phyloP scores from a whole-genome alignment of 345 rosid species.

The Acer yangbiense region DNA sequence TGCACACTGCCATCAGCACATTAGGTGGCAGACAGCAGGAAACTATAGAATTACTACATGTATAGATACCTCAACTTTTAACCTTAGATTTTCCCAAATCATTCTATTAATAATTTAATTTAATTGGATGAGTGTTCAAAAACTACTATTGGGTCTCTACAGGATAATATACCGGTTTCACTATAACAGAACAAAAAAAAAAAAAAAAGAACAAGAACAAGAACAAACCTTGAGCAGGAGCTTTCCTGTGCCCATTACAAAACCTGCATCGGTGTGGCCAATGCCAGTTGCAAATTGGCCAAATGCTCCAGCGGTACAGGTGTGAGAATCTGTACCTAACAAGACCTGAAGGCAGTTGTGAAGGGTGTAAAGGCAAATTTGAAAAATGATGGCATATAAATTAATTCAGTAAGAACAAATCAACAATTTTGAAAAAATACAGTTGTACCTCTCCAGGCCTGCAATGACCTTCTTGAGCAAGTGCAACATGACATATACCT shows the following conservation, averaged over 20 bases:
- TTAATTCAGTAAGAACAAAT: not conserved
- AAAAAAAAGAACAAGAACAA: not conserved
- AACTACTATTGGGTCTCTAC: not conserved
- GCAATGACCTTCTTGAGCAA: conserved; percentile 99
- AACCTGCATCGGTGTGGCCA: conserved; percentile 98
- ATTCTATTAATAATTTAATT: not conserved
- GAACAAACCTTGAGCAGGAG: conserved; percentile 80
- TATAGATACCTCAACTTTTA: not conserved
- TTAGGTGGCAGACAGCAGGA: not conserved
- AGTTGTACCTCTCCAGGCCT: conserved; percentile 94
- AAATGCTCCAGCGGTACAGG: conserved; percentile 98
- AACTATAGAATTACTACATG: not conserved
- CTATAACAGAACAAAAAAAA: not conserved
- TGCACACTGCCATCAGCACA: not conserved
- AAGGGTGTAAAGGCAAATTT: conserved; percentile 10
- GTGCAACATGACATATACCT: conserved; percentile 98
- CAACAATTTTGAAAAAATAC: not conserved
- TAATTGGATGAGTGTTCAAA: not conserved
- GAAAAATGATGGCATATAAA: not conserved
- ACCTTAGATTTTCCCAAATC: not conserved
- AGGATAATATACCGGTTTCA: not conserved
- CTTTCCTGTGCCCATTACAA: conserved; percentile 92
- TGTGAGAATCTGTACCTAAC: conserved; percentile 94
- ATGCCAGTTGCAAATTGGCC: conserved; percentile 99
- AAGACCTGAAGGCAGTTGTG: conserved; percentile 54